Percentiles rank a stretch among this genome's conserved stretches.
These are phyloP conservation scores for Tetrahymena thermophila DNA, from an alignment of 73 alveolate genomes.

Conservation along the genomic window DNA sequence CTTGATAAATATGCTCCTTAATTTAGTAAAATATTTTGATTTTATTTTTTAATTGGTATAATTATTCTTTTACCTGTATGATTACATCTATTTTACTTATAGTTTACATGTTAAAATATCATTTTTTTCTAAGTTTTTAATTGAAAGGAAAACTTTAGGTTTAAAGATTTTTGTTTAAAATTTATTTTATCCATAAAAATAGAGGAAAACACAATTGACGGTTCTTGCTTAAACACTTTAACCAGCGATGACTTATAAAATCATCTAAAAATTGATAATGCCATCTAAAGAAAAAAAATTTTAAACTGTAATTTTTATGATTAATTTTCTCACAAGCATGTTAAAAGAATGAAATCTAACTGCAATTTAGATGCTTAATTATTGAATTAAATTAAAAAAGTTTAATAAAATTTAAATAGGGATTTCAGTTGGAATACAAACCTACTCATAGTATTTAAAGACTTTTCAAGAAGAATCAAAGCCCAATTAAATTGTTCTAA, in stretches of 20 bases:
- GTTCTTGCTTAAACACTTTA: slow-evolving; percentile 60
- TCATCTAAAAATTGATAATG: slow-evolving; percentile 51
- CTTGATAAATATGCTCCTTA: neutral
- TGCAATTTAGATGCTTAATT: neutral
- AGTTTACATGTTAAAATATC: neutral
- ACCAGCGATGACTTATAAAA: slow-evolving; percentile 54
- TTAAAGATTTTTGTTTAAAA: neutral
- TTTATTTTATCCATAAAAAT: neutral
- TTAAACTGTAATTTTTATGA: slow-evolving; percentile 15
- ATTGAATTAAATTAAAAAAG: neutral
- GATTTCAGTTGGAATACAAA: slow-evolving; percentile 4
- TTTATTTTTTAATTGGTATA: neutral
- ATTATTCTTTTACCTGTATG: neutral
- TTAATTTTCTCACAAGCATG: neutral
- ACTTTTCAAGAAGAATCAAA: neutral
- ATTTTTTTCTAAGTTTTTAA: neutral
- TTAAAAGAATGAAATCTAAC: neutral
- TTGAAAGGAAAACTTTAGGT: neutral
- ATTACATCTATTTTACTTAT: neutral
- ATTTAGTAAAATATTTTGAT: neutral
- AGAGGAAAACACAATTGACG: slow-evolving; percentile 56
- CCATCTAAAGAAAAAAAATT: slow-evolving; percentile 68
- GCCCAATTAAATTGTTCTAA: neutral
- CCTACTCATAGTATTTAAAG: neutral
- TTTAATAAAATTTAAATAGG: neutral